Evolutionary conservation across 768 basidiomycete species (phyloP).

Genomic region (Cubamyces sp.): DNA sequence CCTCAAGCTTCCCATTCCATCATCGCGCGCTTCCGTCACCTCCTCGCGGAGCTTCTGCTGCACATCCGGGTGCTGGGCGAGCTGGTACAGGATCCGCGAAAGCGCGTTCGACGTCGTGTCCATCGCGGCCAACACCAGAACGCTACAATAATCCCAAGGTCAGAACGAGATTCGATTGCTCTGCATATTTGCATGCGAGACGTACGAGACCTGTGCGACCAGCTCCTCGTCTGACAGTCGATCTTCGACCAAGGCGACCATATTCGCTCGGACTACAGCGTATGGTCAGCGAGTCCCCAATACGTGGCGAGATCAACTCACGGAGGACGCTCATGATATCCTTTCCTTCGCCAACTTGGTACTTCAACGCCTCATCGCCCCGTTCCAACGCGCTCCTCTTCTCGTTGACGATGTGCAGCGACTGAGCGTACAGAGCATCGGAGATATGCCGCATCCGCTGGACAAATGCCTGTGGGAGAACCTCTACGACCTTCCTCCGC

Average conservation of each 20-base stretch:
- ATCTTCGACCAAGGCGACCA: constrained; percentile 12
- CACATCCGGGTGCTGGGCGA: constrained; percentile 37
- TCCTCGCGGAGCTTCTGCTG: constrained; percentile 40
- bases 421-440: background rate
- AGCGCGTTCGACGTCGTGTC: constrained; percentile 36
- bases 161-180: background rate
- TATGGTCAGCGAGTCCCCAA: background rate
- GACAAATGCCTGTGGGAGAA: constrained; percentile 36
- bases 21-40: constrained; percentile 22
- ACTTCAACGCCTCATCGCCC: constrained; percentile 20
- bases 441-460: background rate
- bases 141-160: constrained; percentile 15
- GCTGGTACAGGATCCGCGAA: constrained; percentile 25
- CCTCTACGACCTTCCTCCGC: constrained; percentile 37
- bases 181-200: background rate
- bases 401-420: constrained; percentile 1
- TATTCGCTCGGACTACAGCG: constrained; percentile 24
- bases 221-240: constrained; percentile 21
- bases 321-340: constrained; percentile 29
- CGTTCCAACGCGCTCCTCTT: constrained; percentile 14
- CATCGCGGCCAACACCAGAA: constrained; percentile 31
- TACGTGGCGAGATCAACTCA: background rate
- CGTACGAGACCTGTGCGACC: constrained; percentile 21
- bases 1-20: constrained; percentile 34
- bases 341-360: constrained; percentile 24